phyloP scores from a whole-genome alignment of 768 basidiomycete genomes.

The Scleroderma bovista region DNA sequence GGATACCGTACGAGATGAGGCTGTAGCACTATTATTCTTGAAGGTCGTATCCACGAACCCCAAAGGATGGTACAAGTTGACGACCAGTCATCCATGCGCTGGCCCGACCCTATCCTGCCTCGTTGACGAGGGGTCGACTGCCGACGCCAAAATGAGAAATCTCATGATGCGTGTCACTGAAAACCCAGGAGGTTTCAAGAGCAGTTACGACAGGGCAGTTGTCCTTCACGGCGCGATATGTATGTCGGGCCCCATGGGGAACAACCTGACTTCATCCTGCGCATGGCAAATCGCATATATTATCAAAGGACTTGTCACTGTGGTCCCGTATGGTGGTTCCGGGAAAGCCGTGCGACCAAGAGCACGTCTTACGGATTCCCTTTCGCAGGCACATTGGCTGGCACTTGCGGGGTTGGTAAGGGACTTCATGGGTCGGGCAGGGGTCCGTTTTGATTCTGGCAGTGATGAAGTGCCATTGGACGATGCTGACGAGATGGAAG shows the following conservation, averaged over 20 bases:
- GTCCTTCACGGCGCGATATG: not conserved
- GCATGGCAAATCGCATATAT: not conserved
- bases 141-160: not conserved
- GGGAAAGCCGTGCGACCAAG: not conserved
- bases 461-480: not conserved
- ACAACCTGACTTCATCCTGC: not conserved
- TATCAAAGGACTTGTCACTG: not conserved
- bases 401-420: not conserved
- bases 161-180: not conserved
- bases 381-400: not conserved
- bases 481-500: not conserved
- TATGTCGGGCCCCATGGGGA: not conserved
- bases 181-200: not conserved
- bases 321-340: not conserved
- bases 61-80: conserved; percentile 2
- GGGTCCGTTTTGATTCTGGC: too few relatives aligned
- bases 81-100: not conserved
- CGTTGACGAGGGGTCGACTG: not conserved
- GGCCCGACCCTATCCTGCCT: not conserved
- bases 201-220: not conserved
- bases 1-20: conserved; percentile 3
- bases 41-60: not conserved
- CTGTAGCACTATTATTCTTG: not conserved
- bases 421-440: not conserved
- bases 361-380: not conserved